These are phyloP conservation scores for Aspergillus fumigatus DNA, from an alignment of 2,329 filamentous ascomycete genomes.

Conservation along the genomic window DNA sequence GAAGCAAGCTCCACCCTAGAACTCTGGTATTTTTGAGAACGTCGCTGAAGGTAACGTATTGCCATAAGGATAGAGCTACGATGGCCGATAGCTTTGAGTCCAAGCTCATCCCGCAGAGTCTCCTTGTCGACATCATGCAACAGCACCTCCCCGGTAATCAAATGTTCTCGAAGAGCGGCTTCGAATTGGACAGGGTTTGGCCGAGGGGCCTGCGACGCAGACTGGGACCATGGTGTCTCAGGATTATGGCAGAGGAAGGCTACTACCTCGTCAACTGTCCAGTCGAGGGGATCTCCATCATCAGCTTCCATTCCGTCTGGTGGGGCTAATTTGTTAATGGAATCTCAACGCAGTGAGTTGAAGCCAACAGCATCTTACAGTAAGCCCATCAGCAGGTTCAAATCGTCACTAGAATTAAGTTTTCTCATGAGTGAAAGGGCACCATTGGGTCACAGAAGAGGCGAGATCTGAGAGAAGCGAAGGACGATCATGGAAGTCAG, in stretches of 20 bases:
- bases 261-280: slow-evolving; percentile 65
- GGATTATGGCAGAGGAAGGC: slow-evolving; percentile 57
- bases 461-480: neutral
- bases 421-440: neutral
- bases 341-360: neutral
- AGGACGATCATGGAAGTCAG: neutral
- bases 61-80: slow-evolving; percentile 55
- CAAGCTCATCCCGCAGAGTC: slow-evolving; percentile 52
- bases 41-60: slow-evolving; percentile 52
- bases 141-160: slow-evolving; percentile 62
- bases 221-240: slow-evolving; percentile 40
- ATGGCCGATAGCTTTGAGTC: slow-evolving; percentile 55
- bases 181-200: slow-evolving; percentile 54
- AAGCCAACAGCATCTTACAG: neutral
- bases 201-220: slow-evolving; percentile 31
- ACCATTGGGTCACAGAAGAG: neutral
- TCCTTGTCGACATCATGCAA: slow-evolving; percentile 52
- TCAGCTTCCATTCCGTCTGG: slow-evolving; percentile 21
- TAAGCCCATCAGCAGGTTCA: neutral
- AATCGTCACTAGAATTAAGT: neutral
- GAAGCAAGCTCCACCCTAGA: neutral
- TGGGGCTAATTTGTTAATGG: slow-evolving; percentile 1
- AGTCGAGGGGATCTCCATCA: slow-evolving; percentile 65
- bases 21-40: slow-evolving; percentile 48
- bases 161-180: slow-evolving; percentile 53